Evolutionary conservation across 2,329 filamentous ascomycete species (phyloP).

Genomic region (Fusarium oligoseptatum): DNA sequence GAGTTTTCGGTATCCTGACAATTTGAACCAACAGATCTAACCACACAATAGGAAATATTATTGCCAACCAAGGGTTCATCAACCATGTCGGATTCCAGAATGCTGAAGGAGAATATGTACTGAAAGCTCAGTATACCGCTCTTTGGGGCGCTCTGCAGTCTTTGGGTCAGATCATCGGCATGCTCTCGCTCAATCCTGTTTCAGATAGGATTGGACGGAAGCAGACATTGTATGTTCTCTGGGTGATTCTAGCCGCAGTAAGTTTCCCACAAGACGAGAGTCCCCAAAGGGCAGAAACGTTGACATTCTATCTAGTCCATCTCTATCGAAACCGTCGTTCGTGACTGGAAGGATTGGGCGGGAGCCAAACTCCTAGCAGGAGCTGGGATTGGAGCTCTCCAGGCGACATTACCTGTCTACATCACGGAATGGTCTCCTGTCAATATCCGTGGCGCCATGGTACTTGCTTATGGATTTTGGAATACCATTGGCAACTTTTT

Average conservation of each 20-base stretch:
- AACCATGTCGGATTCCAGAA: background rate
- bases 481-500: background rate
- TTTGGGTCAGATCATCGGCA: background rate
- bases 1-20: background rate
- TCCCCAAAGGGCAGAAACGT: background rate
- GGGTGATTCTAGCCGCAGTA: background rate
- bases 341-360: background rate
- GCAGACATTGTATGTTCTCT: background rate
- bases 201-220: background rate
- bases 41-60: background rate
- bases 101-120: background rate
- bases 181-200: background rate
- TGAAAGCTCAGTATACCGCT: background rate
- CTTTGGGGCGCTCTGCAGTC: background rate
- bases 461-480: background rate
- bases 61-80: background rate
- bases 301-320: background rate
- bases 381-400: background rate
- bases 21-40: background rate
- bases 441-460: background rate
- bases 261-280: background rate
- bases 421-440: conserved; percentile 1
- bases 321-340: background rate
- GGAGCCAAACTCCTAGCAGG: background rate
- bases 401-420: background rate